A percentile compares a stretch with the other conserved stretches of the same genome.
phyloP scores from a whole-genome alignment of 2,329 filamentous ascomycete genomes.

The Plectosphaerella sp. region DNA sequence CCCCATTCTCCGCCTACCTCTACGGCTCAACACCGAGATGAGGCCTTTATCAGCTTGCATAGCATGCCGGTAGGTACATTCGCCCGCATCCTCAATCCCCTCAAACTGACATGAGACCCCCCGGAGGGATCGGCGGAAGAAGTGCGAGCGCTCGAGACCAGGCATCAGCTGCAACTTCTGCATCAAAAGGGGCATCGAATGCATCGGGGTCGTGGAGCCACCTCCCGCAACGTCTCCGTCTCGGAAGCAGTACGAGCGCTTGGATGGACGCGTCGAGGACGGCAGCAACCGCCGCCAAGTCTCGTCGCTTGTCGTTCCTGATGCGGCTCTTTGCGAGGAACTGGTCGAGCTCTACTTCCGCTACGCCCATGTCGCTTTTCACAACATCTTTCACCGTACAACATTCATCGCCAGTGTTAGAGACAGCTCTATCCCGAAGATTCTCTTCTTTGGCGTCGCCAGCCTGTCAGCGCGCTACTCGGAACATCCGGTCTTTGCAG shows the following conservation, averaged over 20 bases:
- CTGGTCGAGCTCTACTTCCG: conserved; percentile 25
- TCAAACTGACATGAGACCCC: neutral
- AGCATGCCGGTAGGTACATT: neutral
- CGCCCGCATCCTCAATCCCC: neutral
- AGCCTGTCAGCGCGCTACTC: conserved; percentile 18
- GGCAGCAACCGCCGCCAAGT: neutral
- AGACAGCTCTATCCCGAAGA: conserved; percentile 13
- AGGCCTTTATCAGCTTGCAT: neutral
- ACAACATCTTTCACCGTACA: conserved; percentile 25
- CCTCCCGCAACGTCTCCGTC: neutral
- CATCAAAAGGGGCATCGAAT: conserved; percentile 1
- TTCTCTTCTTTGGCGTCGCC: conserved; percentile 18
- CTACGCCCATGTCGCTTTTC: conserved; percentile 27
- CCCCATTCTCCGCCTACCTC: too few species aligned
- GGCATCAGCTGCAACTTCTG: conserved; percentile 1
- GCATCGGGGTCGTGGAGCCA: neutral
- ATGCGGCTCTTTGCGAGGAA: conserved; percentile 13
- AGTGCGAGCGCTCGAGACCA: neutral
- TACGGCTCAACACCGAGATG: neutral
- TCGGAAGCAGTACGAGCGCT: neutral
- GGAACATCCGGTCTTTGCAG: conserved; percentile 11
- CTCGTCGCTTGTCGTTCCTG: conserved; percentile 8
- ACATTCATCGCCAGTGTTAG: conserved; percentile 17
- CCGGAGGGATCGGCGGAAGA: neutral
- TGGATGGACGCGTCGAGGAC: neutral